Percentiles rank a stretch among this genome's conserved stretches.
These are phyloP conservation scores for Coffea canephora DNA, from an alignment of 257 asterid species.

Conservation along the genomic window DNA sequence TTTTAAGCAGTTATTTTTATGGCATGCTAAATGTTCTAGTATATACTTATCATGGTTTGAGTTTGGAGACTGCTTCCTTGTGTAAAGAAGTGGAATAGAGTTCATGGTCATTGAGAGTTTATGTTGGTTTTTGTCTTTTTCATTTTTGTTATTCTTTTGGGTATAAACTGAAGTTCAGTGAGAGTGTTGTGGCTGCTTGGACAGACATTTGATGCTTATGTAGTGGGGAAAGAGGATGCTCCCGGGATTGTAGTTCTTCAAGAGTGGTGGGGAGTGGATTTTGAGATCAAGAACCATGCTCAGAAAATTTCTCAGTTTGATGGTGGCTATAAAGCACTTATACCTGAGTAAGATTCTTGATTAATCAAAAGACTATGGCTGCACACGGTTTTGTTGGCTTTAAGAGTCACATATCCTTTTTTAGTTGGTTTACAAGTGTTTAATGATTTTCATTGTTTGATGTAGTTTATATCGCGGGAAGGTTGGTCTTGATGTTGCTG, in stretches of 20 bases:
- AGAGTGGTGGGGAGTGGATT: conserved; percentile 99
- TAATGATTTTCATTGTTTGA: conserved; percentile 15
- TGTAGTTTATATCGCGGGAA: conserved; percentile 86
- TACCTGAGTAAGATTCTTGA: conserved; percentile 76
- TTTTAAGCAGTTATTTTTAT: no score
- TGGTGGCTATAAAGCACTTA: conserved; percentile 78
- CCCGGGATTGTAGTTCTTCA: conserved; percentile 96
- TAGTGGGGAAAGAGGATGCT: conserved; percentile 86
- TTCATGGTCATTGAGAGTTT: neutral
- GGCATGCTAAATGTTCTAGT: no score
- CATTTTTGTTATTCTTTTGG: neutral
- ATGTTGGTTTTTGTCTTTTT: neutral
- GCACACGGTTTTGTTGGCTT: neutral
- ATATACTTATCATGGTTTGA: neutral
- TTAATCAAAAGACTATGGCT: neutral
- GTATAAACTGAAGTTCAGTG: neutral
- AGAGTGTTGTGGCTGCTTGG: neutral
- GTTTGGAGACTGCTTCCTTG: neutral
- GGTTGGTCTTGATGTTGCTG: conserved; percentile 93
- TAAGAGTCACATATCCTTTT: neutral
- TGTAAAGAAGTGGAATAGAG: neutral
- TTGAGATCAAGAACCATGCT: conserved; percentile 97
- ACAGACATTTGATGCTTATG: conserved; percentile 90
- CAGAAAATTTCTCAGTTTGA: conserved; percentile 75
- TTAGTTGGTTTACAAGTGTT: neutral